Percentiles rank a stretch among this genome's conserved stretches.
Conservation (phyloP, 257 asterid genomes). For the Solanum sejunctum region DNA sequence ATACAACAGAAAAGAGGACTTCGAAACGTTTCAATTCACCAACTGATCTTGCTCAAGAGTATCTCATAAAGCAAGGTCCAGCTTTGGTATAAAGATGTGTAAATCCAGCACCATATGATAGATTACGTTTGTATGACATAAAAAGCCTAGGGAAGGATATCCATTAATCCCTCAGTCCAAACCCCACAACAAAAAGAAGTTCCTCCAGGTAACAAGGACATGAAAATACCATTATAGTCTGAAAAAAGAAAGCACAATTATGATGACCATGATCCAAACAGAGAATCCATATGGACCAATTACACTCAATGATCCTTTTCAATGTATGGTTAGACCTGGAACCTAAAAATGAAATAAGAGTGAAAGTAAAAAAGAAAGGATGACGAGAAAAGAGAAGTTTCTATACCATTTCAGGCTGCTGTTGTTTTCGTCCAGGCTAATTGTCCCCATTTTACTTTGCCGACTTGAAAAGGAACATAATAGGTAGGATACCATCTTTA, state of each 20-base stretch:
- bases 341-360: neutral
- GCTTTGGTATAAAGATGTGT: neutral
- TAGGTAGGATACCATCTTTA: conserved; percentile 35
- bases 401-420: neutral
- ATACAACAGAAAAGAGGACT: neutral
- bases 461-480: conserved; percentile 30
- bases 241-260: neutral
- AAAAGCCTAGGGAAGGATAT: neutral
- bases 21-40: neutral
- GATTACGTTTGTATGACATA: neutral
- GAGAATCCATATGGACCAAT: neutral
- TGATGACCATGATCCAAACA: neutral
- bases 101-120: neutral
- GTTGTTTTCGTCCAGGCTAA: neutral
- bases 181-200: neutral
- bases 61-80: neutral
- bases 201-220: neutral
- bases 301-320: neutral
- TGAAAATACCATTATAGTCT: neutral
- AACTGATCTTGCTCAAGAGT: neutral
- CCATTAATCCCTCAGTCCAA: neutral
- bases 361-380: neutral
- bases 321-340: neutral
- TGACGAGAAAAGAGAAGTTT: neutral
- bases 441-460: neutral